Conservation (phyloP, 306 rosid genomes). For the Vicia villosa region DNA sequence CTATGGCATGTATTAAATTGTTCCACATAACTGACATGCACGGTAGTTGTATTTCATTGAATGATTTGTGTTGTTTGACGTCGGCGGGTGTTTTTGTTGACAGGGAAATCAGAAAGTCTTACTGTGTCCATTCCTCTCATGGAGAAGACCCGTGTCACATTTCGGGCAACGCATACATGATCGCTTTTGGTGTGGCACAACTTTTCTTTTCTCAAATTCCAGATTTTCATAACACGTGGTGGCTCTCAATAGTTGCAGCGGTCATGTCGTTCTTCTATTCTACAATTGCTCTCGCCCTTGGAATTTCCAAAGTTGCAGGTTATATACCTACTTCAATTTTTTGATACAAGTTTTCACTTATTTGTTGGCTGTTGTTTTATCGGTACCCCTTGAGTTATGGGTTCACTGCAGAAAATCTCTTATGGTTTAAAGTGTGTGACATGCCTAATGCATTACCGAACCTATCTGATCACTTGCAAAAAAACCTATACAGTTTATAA, state of each 20-base stretch:
- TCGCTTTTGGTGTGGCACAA: conserved; percentile 48
- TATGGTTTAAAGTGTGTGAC: conserved; percentile 8
- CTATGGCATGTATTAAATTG: background rate
- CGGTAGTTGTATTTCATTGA: conserved; percentile 4
- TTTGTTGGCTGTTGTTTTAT: conserved; percentile 28
- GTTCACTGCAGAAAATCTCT: conserved; percentile 11
- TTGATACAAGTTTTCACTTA: conserved; percentile 7
- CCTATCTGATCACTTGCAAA: conserved; percentile 17
- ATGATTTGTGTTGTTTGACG: conserved; percentile 9
- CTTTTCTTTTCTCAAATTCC: conserved; percentile 59
- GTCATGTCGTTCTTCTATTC: conserved; percentile 62
- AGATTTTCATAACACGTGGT: conserved; percentile 60
- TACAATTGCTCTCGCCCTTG: conserved; percentile 55
- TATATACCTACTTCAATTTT: conserved; percentile 16
- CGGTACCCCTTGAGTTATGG: background rate
- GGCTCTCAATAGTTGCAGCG: conserved; percentile 67
- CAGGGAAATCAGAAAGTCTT: conserved; percentile 53
- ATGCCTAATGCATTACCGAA: background rate
- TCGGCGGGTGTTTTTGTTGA: conserved; percentile 28
- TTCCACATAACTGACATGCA: background rate
- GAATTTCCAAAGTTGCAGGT: conserved; percentile 58
- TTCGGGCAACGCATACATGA: conserved; percentile 49
- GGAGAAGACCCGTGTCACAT: conserved; percentile 42
- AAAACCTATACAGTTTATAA: conserved; percentile 1
- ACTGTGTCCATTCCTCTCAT: conserved; percentile 42